Evolutionary conservation across 768 basidiomycete species (phyloP), one percentile per base, ranked within the genome.

Genomic region (Clavulina sp.): DNA sequence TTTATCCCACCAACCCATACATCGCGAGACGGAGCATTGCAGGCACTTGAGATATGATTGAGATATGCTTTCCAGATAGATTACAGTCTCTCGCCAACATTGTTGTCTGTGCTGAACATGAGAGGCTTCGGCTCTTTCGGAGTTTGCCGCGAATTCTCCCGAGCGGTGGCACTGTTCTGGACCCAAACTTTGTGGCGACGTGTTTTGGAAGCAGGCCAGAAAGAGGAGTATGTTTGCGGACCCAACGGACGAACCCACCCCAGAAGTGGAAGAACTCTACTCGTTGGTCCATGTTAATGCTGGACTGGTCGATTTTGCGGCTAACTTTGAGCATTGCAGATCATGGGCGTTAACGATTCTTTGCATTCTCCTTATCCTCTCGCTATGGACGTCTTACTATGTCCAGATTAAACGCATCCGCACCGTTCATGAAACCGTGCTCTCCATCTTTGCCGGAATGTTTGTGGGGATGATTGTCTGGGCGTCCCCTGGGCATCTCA

Each of bases 361-460:
- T 59, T 87, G 87, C 70, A 65, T 87, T 56, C 79, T 99, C 31
- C 81, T 99, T 55, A 84, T 97, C 51, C 71, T 95, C 56, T 95
- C 93, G 5, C 76, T 99, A 53, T 87, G 82, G 76, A 95, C 89
- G 21, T 91, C 87, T 26, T 99, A 99, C 69, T 97, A 96, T 62
- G 78, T 99, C 3, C 92, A 97, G 72, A 87, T 96, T 61, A 89
- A 92, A 64, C 75, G 84, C 48, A 99, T 99, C 68, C 78, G 91
- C 52, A 84, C 87, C 18, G 76, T 99, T 9, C 91, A 99, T 60
- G 95, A 99, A 68, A 99, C 95, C 0, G 71, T 96, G 29, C 85
- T 99, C 19, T 84, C 92, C 21, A 89, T 97, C 57, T 78, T 91
- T 62, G 89, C 91, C 4, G 91, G 95, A 38, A 96, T 95, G 88